A percentile compares a stretch with the other conserved stretches of the same genome.
Evolutionary conservation across 2,329 filamentous ascomycete species (phyloP).

Genomic region (Alternaria brassicicola): DNA sequence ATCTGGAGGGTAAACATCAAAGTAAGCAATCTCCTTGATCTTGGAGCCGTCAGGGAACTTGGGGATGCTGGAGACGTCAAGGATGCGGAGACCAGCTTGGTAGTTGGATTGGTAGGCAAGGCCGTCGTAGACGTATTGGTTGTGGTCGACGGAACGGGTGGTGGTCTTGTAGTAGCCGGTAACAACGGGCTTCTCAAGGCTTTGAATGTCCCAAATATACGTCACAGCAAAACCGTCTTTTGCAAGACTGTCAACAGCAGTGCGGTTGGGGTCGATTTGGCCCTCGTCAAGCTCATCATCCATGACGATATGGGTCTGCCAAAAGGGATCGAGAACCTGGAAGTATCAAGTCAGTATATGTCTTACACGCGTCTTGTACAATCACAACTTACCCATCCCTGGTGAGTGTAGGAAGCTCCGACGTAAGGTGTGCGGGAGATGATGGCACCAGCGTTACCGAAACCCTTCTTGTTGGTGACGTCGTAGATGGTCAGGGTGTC

Average conservation of each 20-base stretch:
- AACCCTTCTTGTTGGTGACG: conserved; percentile 60
- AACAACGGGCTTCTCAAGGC: conserved; percentile 45
- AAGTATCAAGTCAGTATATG: no score
- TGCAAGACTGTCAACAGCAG: conserved; percentile 33
- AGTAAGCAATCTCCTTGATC: conserved; percentile 53
- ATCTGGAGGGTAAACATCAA: conserved; percentile 52
- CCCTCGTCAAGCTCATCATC: conserved; percentile 50
- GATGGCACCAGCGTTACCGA: conserved; percentile 59
- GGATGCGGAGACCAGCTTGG: conserved; percentile 51
- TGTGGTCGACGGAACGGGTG: conserved; percentile 52
- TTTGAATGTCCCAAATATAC: conserved; percentile 48
- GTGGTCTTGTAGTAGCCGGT: conserved; percentile 52
- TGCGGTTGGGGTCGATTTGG: conserved; percentile 37
- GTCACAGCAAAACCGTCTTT: conserved; percentile 46
- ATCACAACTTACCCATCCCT: no score
- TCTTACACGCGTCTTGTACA: no score
- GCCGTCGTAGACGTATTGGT: conserved; percentile 54
- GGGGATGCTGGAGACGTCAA: conserved; percentile 51
- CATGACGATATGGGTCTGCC: conserved; percentile 46
- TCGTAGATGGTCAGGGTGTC: conserved; percentile 60
- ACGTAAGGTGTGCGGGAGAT: conserved; percentile 62
- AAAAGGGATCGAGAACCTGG: conserved; percentile 51
- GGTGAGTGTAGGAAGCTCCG: conserved; percentile 63
- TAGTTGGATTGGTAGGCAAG: conserved; percentile 54
- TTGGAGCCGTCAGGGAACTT: conserved; percentile 44